phyloP scores from a whole-genome alignment of 805 yeast genomes.

The Ogataea henricii region DNA sequence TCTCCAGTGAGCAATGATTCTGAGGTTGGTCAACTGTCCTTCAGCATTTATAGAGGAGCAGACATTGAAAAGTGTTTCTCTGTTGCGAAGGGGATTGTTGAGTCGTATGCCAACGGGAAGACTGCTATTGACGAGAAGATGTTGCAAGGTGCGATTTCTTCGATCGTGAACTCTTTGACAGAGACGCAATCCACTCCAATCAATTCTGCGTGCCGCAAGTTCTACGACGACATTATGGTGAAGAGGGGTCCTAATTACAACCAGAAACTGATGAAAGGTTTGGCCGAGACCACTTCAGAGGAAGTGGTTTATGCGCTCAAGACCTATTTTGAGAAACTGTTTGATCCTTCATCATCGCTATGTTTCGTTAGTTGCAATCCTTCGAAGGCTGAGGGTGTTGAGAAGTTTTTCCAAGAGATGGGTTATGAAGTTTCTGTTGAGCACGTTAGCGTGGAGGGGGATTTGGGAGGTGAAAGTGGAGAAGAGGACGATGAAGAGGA shows the following conservation, averaged over 20 bases:
- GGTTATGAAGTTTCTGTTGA: slow-evolving; percentile 68
- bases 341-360: slow-evolving; percentile 54
- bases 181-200: slow-evolving; percentile 63
- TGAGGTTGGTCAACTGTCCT: slow-evolving; percentile 69
- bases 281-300: slow-evolving; percentile 53
- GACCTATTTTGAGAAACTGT: slow-evolving; percentile 65
- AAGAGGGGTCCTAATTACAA: slow-evolving; percentile 72
- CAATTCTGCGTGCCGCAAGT: slow-evolving; percentile 67
- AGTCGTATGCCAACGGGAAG: slow-evolving; percentile 57
- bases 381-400: slow-evolving; percentile 50
- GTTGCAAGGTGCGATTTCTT: slow-evolving; percentile 73
- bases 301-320: slow-evolving; percentile 54
- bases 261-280: slow-evolving; percentile 49
- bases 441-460: slow-evolving; percentile 43
- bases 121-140: slow-evolving; percentile 55
- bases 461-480: slow-evolving; percentile 24
- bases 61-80: slow-evolving; percentile 66
- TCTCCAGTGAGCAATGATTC: slow-evolving; percentile 59
- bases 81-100: slow-evolving; percentile 66
- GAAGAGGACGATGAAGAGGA: slow-evolving; percentile 35
- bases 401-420: slow-evolving; percentile 42
- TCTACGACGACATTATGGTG: slow-evolving; percentile 63
- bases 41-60: slow-evolving; percentile 77
- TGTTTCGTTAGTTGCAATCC: slow-evolving; percentile 79
- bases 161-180: slow-evolving; percentile 73